Evolutionary conservation across 768 basidiomycete genomes (phyloP).

Genomic region (Dictyophora rubrovolvata): DNA sequence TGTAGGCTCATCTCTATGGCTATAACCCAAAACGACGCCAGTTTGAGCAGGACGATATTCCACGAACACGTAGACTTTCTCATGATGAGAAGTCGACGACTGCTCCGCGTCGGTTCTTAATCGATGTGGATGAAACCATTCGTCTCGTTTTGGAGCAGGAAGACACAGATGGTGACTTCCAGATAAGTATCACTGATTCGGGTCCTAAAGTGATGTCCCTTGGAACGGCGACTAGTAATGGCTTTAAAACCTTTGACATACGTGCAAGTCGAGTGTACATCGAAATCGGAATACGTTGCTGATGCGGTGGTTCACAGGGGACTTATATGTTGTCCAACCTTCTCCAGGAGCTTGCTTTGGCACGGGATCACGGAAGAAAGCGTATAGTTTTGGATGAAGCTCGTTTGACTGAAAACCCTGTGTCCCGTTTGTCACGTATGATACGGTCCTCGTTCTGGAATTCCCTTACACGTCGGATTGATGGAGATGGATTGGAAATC

Average conservation of each 20-base stretch:
- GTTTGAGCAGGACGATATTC: constrained; percentile 71
- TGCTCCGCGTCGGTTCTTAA: constrained; percentile 80
- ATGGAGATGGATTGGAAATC: constrained; percentile 93
- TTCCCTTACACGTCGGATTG: constrained; percentile 90
- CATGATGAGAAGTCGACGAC: constrained; percentile 80
- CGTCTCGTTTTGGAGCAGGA: constrained; percentile 94
- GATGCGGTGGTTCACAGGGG: constrained; percentile 41
- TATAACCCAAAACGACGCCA: constrained; percentile 59
- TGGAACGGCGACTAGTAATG: constrained; percentile 95
- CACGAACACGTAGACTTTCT: constrained; percentile 69
- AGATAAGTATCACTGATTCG: constrained; percentile 92
- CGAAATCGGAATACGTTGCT: background rate
- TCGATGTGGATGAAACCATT: constrained; percentile 97
- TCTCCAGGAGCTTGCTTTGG: constrained; percentile 95
- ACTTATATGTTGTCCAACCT: constrained; percentile 99
- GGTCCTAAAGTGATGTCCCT: constrained; percentile 94
- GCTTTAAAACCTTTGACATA: constrained; percentile 96
- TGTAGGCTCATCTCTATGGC: constrained; percentile 60
- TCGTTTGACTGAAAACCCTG: constrained; percentile 95
- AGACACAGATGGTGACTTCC: constrained; percentile 94
- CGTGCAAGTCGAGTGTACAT: constrained; percentile 42
- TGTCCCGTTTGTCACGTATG: constrained; percentile 94
- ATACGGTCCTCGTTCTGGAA: constrained; percentile 98
- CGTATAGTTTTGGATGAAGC: constrained; percentile 98
- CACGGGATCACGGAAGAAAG: constrained; percentile 88